Percentiles rank a stretch among this genome's conserved stretches.
These are phyloP conservation scores for Aspergillus cavernicola DNA, from an alignment of 495 filamentous ascomycete genomes.

Conservation along the genomic window DNA sequence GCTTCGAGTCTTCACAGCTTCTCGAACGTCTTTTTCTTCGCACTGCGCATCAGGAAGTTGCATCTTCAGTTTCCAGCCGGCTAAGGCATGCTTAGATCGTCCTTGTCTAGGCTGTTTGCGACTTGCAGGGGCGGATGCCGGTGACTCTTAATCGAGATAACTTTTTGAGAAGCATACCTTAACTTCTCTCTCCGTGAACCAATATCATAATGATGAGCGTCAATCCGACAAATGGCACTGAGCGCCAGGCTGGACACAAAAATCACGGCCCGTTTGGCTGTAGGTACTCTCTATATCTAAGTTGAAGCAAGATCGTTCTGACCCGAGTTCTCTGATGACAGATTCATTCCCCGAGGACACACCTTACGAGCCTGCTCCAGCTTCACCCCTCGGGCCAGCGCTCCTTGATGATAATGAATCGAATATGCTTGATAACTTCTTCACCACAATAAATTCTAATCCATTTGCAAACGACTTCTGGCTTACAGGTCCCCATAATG, in stretches of 20 bases:
- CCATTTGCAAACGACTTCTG: slow-evolving; percentile 51
- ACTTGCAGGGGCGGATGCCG: slow-evolving; percentile 24
- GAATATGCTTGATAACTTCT: slow-evolving; percentile 59
- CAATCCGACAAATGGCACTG: slow-evolving; percentile 27
- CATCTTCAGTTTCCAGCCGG: not conserved
- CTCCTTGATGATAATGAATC: slow-evolving; percentile 60
- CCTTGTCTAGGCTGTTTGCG: slow-evolving; percentile 24
- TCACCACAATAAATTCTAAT: slow-evolving; percentile 55
- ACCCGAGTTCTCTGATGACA: slow-evolving; percentile 18
- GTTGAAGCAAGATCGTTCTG: slow-evolving; percentile 14
- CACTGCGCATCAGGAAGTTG: not conserved
- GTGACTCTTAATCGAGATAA: not conserved
- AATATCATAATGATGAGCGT: slow-evolving; percentile 21
- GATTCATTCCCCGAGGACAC: slow-evolving; percentile 49
- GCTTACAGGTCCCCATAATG: slow-evolving; percentile 38
- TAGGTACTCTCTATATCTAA: slow-evolving; percentile 32
- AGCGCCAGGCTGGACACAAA: slow-evolving; percentile 28
- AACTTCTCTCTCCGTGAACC: not conserved
- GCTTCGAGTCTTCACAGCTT: slow-evolving; percentile 1
- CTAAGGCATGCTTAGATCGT: slow-evolving; percentile 34
- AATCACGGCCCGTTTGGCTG: slow-evolving; percentile 57
- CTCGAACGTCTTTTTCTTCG: not conserved
- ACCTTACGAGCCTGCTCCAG: slow-evolving; percentile 53
- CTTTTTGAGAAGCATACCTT: not conserved
- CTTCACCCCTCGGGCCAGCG: slow-evolving; percentile 55